Conservation (phyloP, 345 rosid genomes). For the Arabis hirsuta region DNA sequence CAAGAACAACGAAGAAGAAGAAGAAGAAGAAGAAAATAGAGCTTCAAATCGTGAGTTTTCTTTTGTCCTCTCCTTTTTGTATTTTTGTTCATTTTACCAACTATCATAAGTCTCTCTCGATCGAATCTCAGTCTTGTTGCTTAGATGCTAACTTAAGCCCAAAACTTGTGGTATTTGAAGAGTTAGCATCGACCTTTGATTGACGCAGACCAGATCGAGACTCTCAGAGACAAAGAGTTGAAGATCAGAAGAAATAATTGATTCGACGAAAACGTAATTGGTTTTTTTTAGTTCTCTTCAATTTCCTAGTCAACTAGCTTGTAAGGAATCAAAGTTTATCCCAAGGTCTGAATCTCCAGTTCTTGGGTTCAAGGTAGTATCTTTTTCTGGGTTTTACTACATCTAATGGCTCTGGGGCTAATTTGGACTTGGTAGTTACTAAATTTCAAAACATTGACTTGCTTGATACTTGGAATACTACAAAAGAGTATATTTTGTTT, state of each 20-base stretch:
- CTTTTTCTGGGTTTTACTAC: not conserved
- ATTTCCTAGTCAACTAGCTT: not conserved
- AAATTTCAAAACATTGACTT: slow-evolving; percentile 19
- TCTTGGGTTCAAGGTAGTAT: slow-evolving; percentile 11
- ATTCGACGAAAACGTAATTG: not conserved
- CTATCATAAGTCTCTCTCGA: not conserved
- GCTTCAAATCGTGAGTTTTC: slow-evolving; percentile 4
- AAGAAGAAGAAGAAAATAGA: slow-evolving; percentile 1
- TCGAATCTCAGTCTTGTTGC: not conserved
- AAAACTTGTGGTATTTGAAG: not conserved
- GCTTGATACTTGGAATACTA: not conserved
- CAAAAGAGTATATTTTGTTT: not conserved
- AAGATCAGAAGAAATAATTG: not conserved
- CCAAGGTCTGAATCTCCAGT: slow-evolving; percentile 8
- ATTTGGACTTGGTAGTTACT: not conserved
- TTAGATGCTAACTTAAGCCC: slow-evolving; percentile 10
- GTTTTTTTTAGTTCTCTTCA: not conserved
- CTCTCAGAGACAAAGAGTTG: slow-evolving; percentile 18
- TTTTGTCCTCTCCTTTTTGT: not conserved
- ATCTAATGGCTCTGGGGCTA: not conserved
- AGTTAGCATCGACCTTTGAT: slow-evolving; percentile 16
- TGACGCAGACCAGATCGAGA: slow-evolving; percentile 30
- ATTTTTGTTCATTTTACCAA: not conserved
- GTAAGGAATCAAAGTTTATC: not conserved
- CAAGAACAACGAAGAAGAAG: not conserved